A percentile compares a stretch with the other conserved stretches of the same genome.
Conservation (phyloP, 176 grass and related monocot genomes). For the Hyparrhenia diplandra region DNA sequence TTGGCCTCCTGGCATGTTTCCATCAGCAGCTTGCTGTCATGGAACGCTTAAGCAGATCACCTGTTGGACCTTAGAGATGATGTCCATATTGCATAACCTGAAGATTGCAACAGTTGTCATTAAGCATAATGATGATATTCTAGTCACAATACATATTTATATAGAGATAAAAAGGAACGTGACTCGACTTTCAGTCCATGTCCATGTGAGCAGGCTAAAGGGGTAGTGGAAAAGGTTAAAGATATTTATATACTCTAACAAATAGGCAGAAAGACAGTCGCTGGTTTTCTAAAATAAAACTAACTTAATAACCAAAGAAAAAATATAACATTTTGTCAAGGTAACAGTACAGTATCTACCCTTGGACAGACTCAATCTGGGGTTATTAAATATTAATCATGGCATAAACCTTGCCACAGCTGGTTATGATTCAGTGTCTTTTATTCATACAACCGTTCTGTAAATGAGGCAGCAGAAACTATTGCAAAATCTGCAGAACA, state of each 20-base stretch:
- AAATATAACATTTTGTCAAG: neutral
- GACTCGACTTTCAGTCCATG: neutral
- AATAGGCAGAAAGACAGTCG: neutral
- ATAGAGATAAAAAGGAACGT: neutral
- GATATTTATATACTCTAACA: neutral
- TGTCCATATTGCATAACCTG: conserved; percentile 99
- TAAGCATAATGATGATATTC: neutral
- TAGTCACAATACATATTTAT: neutral
- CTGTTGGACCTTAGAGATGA: conserved; percentile 92
- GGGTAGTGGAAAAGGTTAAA: neutral
- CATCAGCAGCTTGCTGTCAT: conserved; percentile 96
- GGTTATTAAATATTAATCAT: neutral
- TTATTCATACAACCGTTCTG: neutral
- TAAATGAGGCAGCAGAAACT: neutral
- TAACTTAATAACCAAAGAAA: neutral
- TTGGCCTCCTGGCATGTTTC: conserved; percentile 96
- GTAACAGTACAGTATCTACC: neutral
- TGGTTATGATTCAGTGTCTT: neutral
- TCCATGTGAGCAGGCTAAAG: neutral
- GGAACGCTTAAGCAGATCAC: conserved; percentile 96
- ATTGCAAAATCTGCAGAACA: neutral
- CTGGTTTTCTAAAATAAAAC: neutral
- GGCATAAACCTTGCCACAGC: neutral
- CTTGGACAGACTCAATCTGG: neutral
- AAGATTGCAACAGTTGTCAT: conserved; percentile 11